These are phyloP conservation scores for Mangifera indica DNA, from an alignment of 345 rosid genomes.

Conservation along the genomic window DNA sequence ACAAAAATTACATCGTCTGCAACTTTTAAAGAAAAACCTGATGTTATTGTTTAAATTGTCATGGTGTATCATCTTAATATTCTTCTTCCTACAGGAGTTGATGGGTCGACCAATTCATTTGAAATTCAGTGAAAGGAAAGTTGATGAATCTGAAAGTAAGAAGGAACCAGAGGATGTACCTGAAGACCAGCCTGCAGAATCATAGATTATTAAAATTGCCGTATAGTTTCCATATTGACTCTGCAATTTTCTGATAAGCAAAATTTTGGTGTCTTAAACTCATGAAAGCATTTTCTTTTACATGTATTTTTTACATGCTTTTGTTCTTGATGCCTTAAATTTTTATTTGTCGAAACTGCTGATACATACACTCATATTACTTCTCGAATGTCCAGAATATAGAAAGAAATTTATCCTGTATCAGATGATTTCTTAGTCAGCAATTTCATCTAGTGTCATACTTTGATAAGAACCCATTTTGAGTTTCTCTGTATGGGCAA, in stretches of 20 bases:
- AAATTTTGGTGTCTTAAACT: slow-evolving; percentile 8
- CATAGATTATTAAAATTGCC: slow-evolving; percentile 15
- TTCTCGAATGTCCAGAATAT: background rate
- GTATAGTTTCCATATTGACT: slow-evolving; percentile 7
- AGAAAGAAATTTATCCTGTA: background rate
- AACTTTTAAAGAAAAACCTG: background rate
- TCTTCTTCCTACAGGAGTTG: slow-evolving; percentile 52
- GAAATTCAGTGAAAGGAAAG: slow-evolving; percentile 54
- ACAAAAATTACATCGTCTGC: background rate
- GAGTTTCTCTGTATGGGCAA: background rate
- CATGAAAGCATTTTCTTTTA: slow-evolving; percentile 13
- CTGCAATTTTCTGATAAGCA: slow-evolving; percentile 13
- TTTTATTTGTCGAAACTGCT: background rate
- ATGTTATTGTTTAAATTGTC: background rate
- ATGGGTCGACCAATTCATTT: slow-evolving; percentile 77
- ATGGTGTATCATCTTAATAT: background rate
- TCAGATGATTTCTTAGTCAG: background rate
- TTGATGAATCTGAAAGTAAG: slow-evolving; percentile 43
- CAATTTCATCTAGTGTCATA: background rate
- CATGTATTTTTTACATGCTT: slow-evolving; percentile 8
- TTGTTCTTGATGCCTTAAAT: background rate
- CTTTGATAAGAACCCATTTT: background rate
- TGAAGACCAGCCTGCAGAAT: slow-evolving; percentile 30
- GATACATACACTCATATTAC: background rate
- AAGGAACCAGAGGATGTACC: slow-evolving; percentile 19